phyloP scores from a whole-genome alignment of 495 filamentous ascomycete genomes.

The Penicillium antarcticum region DNA sequence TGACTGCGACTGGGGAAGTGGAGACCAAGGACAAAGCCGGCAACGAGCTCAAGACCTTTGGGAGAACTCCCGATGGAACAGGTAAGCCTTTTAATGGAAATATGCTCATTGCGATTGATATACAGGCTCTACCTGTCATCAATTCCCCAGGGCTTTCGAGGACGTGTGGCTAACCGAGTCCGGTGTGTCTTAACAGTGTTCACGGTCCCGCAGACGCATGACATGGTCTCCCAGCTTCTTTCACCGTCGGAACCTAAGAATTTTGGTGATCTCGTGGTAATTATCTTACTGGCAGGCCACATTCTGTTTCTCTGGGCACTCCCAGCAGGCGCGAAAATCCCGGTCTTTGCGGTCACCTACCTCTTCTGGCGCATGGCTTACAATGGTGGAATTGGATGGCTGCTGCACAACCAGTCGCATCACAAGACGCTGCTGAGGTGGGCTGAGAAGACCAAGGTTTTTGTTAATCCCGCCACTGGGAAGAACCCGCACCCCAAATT shows the following conservation, averaged over 20 bases:
- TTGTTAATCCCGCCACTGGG: slow-evolving; percentile 76
- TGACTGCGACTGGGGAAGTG: slow-evolving; percentile 33
- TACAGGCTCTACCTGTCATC: not conserved
- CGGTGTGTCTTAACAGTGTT: slow-evolving; percentile 63
- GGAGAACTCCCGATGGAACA: slow-evolving; percentile 84
- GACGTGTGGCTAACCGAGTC: slow-evolving; percentile 15
- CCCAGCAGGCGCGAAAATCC: slow-evolving; percentile 61
- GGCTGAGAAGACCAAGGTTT: slow-evolving; percentile 81
- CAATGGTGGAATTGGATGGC: slow-evolving; percentile 89
- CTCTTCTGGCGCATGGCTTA: slow-evolving; percentile 90
- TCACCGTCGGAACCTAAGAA: slow-evolving; percentile 97
- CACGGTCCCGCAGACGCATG: slow-evolving; percentile 91
- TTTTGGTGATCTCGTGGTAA: slow-evolving; percentile 74
- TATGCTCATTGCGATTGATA: not conserved
- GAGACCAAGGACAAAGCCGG: slow-evolving; percentile 40
- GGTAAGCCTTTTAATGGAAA: slow-evolving; percentile 51
- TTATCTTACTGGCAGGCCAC: slow-evolving; percentile 74
- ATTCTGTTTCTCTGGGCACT: slow-evolving; percentile 69
- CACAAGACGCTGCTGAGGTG: slow-evolving; percentile 81
- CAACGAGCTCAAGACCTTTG: slow-evolving; percentile 74
- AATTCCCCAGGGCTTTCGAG: not conserved
- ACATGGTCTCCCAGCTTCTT: slow-evolving; percentile 97
- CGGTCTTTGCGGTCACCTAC: slow-evolving; percentile 76
- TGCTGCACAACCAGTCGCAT: slow-evolving; percentile 86
- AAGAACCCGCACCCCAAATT: slow-evolving; percentile 77